Base-by-base conservation (phyloP, 2,329 filamentous ascomycete genomes). In the Orbilia ellipsospora region DNA sequence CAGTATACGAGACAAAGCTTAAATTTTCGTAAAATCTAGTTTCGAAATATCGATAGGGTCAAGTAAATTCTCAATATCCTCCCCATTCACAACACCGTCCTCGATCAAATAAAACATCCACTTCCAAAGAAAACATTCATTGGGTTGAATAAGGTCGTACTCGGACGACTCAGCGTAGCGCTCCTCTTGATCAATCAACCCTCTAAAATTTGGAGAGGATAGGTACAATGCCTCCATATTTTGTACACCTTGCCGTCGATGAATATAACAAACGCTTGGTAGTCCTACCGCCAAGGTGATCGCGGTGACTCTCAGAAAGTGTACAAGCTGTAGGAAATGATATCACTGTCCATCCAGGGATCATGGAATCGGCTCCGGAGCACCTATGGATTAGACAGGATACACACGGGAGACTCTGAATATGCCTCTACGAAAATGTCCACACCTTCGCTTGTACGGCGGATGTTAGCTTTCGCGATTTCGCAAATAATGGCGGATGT, bases 21-120 rank as follows among this genome's bases (percentile, higher is more conserved):
- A 36, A 36, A 36, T 6, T 1, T 36, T 7, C 31, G 3, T 10
- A 36, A 36, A 2, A 36, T 36, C 31, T 1, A 36, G 5, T 36
- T 36, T 36, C 5, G 31, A 36, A 36, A 61, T 48, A 31, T 61
- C 42, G 2, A 61, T 23, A 48, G 57, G 57, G 13, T 50, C 42
- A n/a, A 42, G 57, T n/a, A 61, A 61, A 61, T 61, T 61, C 15
- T 60, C 57, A 31, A 61, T 50, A 61, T 61, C 57, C 57, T 61
- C 18, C 23, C 57, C 28, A n/a, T 61, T 50, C 26, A 61, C 42
- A 16, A 61, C 15, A 7, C 42, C 42, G 6, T 61, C 42, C 5
- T 61, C 42, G 18, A 61, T 50, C 26, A 61, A 61, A 0, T 26
- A 20, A 20, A 2, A 50, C 57, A 61, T 61, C 57, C 42, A 61